These are phyloP conservation scores for Penicillium janthinellum DNA, from an alignment of 2,329 filamentous ascomycete species.

Conservation along the genomic window DNA sequence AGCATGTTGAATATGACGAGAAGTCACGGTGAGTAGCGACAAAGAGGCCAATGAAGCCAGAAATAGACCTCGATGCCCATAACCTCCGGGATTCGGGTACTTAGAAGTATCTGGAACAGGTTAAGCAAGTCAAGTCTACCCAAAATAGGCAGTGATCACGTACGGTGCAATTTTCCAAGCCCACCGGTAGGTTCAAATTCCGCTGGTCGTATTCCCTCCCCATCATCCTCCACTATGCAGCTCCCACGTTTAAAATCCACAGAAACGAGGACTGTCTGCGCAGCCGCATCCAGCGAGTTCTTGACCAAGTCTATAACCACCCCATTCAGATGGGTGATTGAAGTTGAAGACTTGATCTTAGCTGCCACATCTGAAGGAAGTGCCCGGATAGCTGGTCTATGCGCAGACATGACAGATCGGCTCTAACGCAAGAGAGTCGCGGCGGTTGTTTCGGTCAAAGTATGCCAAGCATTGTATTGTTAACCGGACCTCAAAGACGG, in stretches of 20 bases:
- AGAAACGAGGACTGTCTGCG: constrained; percentile 67
- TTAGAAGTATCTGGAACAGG: constrained; percentile 73
- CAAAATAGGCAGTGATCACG: constrained; percentile 3
- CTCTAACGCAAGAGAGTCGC: not conserved
- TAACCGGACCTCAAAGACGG: not conserved
- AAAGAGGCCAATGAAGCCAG: constrained; percentile 74
- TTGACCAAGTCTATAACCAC: constrained; percentile 73
- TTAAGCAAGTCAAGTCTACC: constrained; percentile 10
- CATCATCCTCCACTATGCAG: constrained; percentile 83
- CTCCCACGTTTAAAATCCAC: constrained; percentile 75
- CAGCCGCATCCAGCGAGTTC: constrained; percentile 81
- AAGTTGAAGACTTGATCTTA: constrained; percentile 83
- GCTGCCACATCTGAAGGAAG: constrained; percentile 71
- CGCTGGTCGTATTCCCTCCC: constrained; percentile 69
- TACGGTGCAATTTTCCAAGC: constrained; percentile 73
- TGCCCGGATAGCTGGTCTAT: constrained; percentile 57
- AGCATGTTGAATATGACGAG: constrained; percentile 58
- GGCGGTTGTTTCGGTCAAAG: constrained; percentile 5
- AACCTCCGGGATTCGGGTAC: constrained; percentile 51
- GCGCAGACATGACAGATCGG: constrained; percentile 27
- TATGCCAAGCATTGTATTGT: constrained; percentile 12
- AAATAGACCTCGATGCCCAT: constrained; percentile 75
- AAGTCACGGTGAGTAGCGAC: constrained; percentile 75
- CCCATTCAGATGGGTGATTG: constrained; percentile 71
- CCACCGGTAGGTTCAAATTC: constrained; percentile 75